Evolutionary conservation across 1,139 yeast genomes (phyloP).

Genomic region (Lodderomyces metapsilosis): DNA sequence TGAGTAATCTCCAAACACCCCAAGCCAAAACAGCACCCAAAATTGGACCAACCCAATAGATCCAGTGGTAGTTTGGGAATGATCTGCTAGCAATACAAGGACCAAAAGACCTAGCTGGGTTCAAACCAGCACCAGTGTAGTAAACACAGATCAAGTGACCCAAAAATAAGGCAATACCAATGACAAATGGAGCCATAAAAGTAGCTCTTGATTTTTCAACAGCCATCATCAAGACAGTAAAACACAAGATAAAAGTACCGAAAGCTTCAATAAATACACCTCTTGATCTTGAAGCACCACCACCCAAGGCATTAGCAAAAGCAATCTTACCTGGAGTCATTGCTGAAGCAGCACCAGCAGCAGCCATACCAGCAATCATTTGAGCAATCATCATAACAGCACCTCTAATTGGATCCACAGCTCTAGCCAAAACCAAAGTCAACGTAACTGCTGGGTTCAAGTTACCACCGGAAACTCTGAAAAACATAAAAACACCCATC

Average conservation of each 20-base stretch:
- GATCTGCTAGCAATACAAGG: constrained; percentile 70
- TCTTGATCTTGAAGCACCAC: constrained; percentile 69
- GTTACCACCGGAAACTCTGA: constrained; percentile 85
- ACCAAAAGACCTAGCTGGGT: constrained; percentile 90
- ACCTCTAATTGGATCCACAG: constrained; percentile 73
- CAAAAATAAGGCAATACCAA: constrained; percentile 78
- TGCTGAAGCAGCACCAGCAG: constrained; percentile 87
- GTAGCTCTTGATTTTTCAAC: constrained; percentile 80
- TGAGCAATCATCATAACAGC: constrained; percentile 64
- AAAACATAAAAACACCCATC: constrained; percentile 72
- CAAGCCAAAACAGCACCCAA: constrained; percentile 69
- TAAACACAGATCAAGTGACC: constrained; percentile 81
- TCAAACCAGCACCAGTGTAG: constrained; percentile 90
- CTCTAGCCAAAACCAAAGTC: constrained; percentile 66
- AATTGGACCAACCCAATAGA: constrained; percentile 87
- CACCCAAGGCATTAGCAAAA: constrained; percentile 72
- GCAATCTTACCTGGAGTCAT: constrained; percentile 81
- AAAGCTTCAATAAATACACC: constrained; percentile 84
- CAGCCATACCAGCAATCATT: constrained; percentile 85
- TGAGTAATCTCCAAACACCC: constrained; percentile 66
- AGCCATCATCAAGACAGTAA: constrained; percentile 79
- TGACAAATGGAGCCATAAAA: constrained; percentile 77
- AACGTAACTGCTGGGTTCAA: constrained; percentile 88
- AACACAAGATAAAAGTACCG: constrained; percentile 70
- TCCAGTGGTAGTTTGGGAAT: constrained; percentile 88